phyloP scores from a whole-genome alignment of 73 alveolate species.

The Paramecium tetraurelia region DNA sequence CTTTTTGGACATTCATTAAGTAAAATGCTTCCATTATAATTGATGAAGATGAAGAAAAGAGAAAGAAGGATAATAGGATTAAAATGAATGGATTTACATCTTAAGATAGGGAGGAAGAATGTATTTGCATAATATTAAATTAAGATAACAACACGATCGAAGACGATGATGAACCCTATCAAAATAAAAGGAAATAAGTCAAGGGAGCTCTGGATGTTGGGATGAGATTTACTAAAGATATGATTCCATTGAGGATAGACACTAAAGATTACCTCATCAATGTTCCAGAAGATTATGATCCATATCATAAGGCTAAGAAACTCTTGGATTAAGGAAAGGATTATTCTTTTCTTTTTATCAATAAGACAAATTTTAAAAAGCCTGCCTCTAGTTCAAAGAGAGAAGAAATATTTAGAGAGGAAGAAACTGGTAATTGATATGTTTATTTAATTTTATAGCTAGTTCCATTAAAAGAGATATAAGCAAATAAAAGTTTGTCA shows the following conservation, averaged over 20 bases:
- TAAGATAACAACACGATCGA: not conserved
- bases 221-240: not conserved
- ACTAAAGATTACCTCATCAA: not conserved
- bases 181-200: not conserved
- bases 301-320: not conserved
- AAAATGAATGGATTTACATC: not conserved
- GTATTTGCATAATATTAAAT: not conserved
- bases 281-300: conserved; percentile 41
- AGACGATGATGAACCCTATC: not conserved
- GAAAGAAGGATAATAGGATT: conserved; percentile 1
- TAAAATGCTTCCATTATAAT: not conserved
- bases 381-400: not conserved
- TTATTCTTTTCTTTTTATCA: not conserved
- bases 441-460: not conserved
- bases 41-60: conserved; percentile 32
- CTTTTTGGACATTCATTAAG: not conserved
- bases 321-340: not conserved
- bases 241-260: not conserved
- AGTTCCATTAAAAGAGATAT: not conserved
- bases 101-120: not conserved
- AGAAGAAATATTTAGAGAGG: not conserved
- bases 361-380: not conserved
- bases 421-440: not conserved
- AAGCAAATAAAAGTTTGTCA: not conserved
- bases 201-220: not conserved